These are phyloP conservation scores for Chaetomium olivaceum DNA, from an alignment of 2,329 filamentous ascomycete genomes.

Conservation along the genomic window DNA sequence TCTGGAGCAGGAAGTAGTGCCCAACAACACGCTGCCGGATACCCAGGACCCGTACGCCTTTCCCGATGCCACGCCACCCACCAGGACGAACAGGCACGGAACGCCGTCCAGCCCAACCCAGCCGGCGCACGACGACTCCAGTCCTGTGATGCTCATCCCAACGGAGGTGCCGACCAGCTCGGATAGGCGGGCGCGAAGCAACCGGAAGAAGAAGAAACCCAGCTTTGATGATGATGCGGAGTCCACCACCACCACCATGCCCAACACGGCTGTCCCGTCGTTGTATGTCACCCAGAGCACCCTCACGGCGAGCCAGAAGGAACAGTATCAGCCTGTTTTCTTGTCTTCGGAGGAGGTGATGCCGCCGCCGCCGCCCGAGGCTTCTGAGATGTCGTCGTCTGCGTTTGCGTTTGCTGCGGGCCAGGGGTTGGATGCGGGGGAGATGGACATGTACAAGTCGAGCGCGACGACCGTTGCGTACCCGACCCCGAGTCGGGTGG, in stretches of 20 bases:
- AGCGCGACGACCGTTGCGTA: conserved; percentile 41
- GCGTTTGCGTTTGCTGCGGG: neutral
- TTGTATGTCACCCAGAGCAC: conserved; percentile 39
- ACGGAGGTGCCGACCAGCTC: conserved; percentile 8
- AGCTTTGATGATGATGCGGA: neutral
- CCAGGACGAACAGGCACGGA: conserved; percentile 18
- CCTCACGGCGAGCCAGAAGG: conserved; percentile 42
- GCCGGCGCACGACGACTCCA: conserved; percentile 17
- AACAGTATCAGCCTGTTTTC: conserved; percentile 39
- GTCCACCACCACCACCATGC: conserved; percentile 14
- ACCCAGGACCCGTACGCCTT: conserved; percentile 32
- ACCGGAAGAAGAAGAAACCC: conserved; percentile 9
- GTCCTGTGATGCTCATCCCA: conserved; percentile 23
- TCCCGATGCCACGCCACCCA: conserved; percentile 23
- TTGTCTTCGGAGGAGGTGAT: conserved; percentile 27
- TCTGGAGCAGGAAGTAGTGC: conserved; percentile 5
- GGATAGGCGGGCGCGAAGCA: conserved; percentile 11
- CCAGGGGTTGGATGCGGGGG: conserved; percentile 10
- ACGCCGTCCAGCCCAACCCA: conserved; percentile 9
- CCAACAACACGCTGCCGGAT: conserved; percentile 6
- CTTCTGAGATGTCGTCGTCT: conserved; percentile 16
- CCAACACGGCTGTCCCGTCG: conserved; percentile 16
- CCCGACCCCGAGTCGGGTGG: conserved; percentile 40
- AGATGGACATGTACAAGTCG: conserved; percentile 33
- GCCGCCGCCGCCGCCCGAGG: conserved; percentile 17